Percentiles rank a stretch among this genome's conserved stretches.
Evolutionary conservation across 2,329 filamentous ascomycete species (phyloP).

Genomic region (Zasmidium citrigriseum): DNA sequence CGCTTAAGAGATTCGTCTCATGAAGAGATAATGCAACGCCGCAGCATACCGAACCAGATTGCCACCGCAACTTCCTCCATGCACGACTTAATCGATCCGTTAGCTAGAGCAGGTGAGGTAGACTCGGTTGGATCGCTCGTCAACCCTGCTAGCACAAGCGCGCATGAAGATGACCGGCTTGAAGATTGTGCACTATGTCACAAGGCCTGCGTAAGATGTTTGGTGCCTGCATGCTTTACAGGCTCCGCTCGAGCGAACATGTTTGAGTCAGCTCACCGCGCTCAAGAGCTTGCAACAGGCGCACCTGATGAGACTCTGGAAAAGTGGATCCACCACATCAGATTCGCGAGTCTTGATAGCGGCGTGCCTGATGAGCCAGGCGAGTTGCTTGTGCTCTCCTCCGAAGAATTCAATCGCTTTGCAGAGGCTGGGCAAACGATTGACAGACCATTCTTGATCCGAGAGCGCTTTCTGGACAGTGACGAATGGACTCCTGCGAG

Average conservation of each 20-base stretch:
- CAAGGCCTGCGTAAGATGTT: neutral
- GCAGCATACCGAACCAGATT: neutral
- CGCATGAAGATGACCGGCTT: neutral
- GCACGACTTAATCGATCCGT: neutral
- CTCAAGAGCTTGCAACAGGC: neutral
- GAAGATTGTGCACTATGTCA: neutral
- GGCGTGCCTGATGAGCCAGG: neutral
- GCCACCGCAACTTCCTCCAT: neutral
- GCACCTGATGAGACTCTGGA: neutral
- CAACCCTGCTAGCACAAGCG: neutral
- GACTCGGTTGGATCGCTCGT: neutral
- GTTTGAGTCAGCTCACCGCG: neutral
- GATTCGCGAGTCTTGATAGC: neutral
- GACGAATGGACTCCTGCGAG: neutral
- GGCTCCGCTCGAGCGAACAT: neutral
- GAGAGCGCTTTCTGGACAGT: neutral
- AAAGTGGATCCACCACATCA: neutral
- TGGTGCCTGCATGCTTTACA: neutral
- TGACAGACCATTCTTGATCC: neutral
- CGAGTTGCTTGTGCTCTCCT: neutral
- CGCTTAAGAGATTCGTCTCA: no score
- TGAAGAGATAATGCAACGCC: no score
- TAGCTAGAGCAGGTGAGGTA: neutral
- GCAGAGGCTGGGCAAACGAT: neutral
- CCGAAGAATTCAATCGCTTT: neutral